Evolutionary conservation across 768 basidiomycete species (phyloP).

Genomic region (Mycena capillaripes): DNA sequence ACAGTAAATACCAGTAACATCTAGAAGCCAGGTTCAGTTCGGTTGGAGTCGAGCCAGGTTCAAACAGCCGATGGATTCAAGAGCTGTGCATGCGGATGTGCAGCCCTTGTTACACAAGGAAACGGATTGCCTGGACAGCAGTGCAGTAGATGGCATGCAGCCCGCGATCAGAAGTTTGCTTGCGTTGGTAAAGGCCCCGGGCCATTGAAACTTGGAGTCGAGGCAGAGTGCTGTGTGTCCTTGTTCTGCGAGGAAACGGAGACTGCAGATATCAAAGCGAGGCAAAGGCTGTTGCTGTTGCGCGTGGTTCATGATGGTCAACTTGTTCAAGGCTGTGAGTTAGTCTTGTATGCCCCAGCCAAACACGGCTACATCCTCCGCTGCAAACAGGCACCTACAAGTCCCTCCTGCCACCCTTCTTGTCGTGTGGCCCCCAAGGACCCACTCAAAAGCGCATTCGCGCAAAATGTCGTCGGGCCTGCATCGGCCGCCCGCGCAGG

Average conservation of each 20-base stretch:
- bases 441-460: background rate
- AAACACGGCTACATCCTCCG: background rate
- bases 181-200: too few relatives aligned
- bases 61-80: background rate
- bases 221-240: background rate
- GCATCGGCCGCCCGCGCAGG: slow-evolving; percentile 4
- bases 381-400: background rate
- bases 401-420: slow-evolving; percentile 13
- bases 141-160: too few relatives aligned
- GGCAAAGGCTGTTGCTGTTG: background rate
- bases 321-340: background rate
- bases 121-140: background rate
- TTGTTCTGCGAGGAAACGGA: background rate
- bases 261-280: background rate
- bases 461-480: slow-evolving; percentile 8
- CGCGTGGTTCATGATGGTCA: background rate
- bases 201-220: too few relatives aligned
- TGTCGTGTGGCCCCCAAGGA: slow-evolving; percentile 1
- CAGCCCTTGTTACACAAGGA: background rate
- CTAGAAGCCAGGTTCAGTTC: background rate
- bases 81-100: background rate
- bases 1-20: background rate
- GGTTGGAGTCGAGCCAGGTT: background rate
- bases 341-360: background rate
- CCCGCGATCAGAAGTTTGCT: too few relatives aligned